Evolutionary conservation across 2,329 filamentous ascomycete species (phyloP), one percentile per base, ranked within the genome.

Genomic region (Boeremia lycopersici): DNA sequence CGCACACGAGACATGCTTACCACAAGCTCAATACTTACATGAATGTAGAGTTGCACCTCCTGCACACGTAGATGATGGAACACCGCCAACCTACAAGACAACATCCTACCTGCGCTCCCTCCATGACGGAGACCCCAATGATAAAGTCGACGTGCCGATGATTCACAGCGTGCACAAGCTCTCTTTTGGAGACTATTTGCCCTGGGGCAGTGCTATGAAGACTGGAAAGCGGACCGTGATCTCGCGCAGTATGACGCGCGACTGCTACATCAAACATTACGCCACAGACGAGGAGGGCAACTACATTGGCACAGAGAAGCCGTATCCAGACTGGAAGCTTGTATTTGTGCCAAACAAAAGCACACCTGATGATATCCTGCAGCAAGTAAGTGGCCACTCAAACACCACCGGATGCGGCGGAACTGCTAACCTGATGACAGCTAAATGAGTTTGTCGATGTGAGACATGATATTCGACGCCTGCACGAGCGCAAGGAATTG

Each of bases 261-360:
- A 56, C 31, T 51, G 48, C 38, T 44, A 56, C 25, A 30, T 56
- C 33, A 56, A 56, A 28, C 48, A 56, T 15, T 56, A 52, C 25
- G 53, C 48, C 12, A 56, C 52, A 41, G 48, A 56, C 12, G 48
- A 48, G 19, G 48, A 56, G n/a, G 53, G 53, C 7, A 48, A 41
- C 4, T 56, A 48, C 34, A 50, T 56, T 15, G 48, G 53, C 5
- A 56, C 53, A 13, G 53, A 51, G 43, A 48, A 30, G 25, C 53
- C 53, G 6, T 51, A 48, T 25, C 34, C 53, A 15, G 53, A 56
- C n/a, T 28, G 26, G 15, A 38, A 50, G 15, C 48, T 56, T 4
- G 53, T 56, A 1, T 52, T 52, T 19, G 53, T 56, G 29, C 53
- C 43, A 13, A 52, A 43, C 25, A 48, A 56, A 23, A 48, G 53